Evolutionary conservation across 306 rosid species (phyloP), one percentile per base, ranked within the genome.

Genomic region (Astragalus glycyphyllos): DNA sequence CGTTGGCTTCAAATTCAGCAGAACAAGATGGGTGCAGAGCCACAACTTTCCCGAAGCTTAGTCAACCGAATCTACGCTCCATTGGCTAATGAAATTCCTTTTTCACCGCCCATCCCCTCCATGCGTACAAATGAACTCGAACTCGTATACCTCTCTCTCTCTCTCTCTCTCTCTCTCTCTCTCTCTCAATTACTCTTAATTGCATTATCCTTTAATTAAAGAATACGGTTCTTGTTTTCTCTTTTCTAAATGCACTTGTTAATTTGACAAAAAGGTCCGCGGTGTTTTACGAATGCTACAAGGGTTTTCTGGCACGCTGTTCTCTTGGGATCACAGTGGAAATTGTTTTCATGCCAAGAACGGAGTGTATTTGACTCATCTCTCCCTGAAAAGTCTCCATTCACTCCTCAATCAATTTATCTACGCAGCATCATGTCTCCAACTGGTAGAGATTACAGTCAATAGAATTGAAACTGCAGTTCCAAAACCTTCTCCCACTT

Each of bases 281-380:
- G 86, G 95, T 62, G 90, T 90, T 73, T 79, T 94, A 11, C 90
- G 90, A 82, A 94, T 89, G 85, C 71, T 94, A 48, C 98, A 94
- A 87, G 98, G 98, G 56, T 86, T 86, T 81, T 83, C 92, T 4
- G 74, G 96, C 65, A 77, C 92, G 40, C 48, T 87, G 6, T 94
- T 94, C 72, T 72, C 9, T 58, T 94, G 98, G 98, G 92, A 90
- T 49, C 67, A 60, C 1, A 63, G 6, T 34, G 85, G 31, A 37
- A 83, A 75, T 32, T 31, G 71, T 63, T 94, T 87, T 70, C 71
- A 76, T 56, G 83, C 75, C 51, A 84, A 94, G 78, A 78, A 53
- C 20, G 88, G 97, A 79, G 78, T 87, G 2, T 78, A 87, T 64
- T 75, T 89, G 34, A 59, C 77, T 3, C 98, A 94, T 71, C 86